Evolutionary conservation across 352 stramenopile species (phyloP).

Genomic region (Phytopythium oedochilum): DNA sequence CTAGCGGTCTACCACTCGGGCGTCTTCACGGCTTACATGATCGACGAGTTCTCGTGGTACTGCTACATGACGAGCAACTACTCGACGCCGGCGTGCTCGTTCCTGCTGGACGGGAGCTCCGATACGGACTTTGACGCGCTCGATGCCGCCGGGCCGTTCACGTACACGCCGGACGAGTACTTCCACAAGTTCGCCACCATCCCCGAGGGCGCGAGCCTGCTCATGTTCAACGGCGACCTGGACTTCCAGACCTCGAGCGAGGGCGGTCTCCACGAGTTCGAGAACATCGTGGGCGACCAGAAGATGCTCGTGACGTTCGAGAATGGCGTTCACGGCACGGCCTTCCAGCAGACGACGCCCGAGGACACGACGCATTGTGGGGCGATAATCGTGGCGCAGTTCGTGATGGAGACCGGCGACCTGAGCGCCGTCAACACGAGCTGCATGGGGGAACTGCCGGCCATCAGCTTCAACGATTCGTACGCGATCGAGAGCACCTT

Average conservation of each 20-base stretch:
- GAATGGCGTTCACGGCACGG: slow-evolving; percentile 32
- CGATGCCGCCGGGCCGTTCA: slow-evolving; percentile 5
- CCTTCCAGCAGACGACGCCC: slow-evolving; percentile 20
- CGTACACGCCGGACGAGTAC: slow-evolving; percentile 31
- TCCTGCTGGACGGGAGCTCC: neutral
- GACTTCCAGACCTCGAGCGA: slow-evolving; percentile 25
- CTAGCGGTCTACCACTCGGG: neutral
- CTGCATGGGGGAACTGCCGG: slow-evolving; percentile 26
- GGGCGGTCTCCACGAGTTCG: slow-evolving; percentile 9
- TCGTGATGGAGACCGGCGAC: slow-evolving; percentile 17
- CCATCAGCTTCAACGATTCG: slow-evolving; percentile 18
- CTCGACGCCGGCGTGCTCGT: slow-evolving; percentile 7
- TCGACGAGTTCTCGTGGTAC: slow-evolving; percentile 2
- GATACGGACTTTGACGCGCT: neutral
- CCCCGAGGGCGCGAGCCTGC: slow-evolving; percentile 13
- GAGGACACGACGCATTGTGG: slow-evolving; percentile 25
- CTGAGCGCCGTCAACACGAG: slow-evolving; percentile 24
- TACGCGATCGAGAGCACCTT: slow-evolving; percentile 1
- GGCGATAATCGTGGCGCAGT: slow-evolving; percentile 29
- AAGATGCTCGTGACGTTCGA: slow-evolving; percentile 47
- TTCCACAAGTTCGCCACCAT: slow-evolving; percentile 16
- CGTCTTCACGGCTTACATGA: slow-evolving; percentile 5
- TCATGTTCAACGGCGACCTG: slow-evolving; percentile 26
- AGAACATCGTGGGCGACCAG: slow-evolving; percentile 13
- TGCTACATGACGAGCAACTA: slow-evolving; percentile 15